These are phyloP conservation scores for Chaetomiaceae sp. DNA, from an alignment of 2,329 filamentous ascomycete genomes.

Conservation along the genomic window DNA sequence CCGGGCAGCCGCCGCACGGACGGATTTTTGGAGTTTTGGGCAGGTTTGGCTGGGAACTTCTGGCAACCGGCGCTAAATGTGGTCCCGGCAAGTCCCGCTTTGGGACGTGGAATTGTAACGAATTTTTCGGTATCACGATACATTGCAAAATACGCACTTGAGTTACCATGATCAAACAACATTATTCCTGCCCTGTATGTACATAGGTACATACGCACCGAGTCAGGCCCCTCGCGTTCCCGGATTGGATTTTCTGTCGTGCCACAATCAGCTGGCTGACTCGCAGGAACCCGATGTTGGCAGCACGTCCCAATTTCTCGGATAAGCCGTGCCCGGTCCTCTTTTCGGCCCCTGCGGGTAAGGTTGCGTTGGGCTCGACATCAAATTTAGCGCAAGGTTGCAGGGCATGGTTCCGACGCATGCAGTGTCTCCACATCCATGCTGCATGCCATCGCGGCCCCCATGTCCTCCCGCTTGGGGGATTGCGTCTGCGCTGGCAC, in stretches of 20 bases:
- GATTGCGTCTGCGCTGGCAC: conserved; percentile 1
- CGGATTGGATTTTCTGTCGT: background rate
- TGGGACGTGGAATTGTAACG: background rate
- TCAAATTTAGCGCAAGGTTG: no score
- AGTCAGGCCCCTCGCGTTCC: background rate
- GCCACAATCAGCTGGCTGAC: background rate
- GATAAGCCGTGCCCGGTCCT: background rate
- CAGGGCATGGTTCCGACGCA: background rate
- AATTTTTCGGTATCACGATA: background rate
- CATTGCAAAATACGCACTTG: no score
- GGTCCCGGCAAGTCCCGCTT: background rate
- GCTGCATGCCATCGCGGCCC: conserved; percentile 5
- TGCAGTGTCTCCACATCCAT: conserved; percentile 1
- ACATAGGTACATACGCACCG: no score
- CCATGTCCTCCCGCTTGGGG: background rate
- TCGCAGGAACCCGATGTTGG: background rate
- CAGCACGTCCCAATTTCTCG: conserved; percentile 2
- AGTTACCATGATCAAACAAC: no score
- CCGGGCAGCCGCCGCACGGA: background rate
- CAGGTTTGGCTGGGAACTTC: background rate
- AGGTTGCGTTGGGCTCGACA: conserved; percentile 2
- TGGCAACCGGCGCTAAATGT: background rate
- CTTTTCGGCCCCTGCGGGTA: conserved; percentile 1
- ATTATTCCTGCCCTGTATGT: no score
- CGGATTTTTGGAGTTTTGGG: background rate